Evolutionary conservation across 192 early-diverging fungal genomes (phyloP).

Genomic region (Coemansia aciculifera): DNA sequence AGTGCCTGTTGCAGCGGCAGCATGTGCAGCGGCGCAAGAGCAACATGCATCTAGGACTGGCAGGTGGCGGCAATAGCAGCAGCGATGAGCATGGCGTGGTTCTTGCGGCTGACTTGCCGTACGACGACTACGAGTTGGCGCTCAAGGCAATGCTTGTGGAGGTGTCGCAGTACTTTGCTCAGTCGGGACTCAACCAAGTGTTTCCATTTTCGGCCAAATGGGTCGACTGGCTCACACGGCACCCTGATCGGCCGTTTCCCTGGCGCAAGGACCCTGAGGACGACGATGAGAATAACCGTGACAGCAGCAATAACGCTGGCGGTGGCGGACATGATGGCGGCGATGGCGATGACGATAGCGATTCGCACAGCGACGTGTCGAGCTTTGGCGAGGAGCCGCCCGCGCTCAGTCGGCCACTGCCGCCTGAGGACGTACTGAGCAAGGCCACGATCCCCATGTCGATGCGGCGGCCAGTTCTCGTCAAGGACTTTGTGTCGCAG

Average conservation of each 20-base stretch:
- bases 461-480: constrained; percentile 34
- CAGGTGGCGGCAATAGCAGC: constrained; percentile 18
- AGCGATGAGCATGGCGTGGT: constrained; percentile 17
- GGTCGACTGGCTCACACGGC: constrained; percentile 49
- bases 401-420: constrained; percentile 42
- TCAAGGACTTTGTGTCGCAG: constrained; percentile 46
- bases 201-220: constrained; percentile 55
- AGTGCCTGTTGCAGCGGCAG: constrained; percentile 41
- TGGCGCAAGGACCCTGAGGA: constrained; percentile 54
- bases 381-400: constrained; percentile 50
- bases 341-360: constrained; percentile 19
- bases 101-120: constrained; percentile 10
- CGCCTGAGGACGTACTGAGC: constrained; percentile 45
- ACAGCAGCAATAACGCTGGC: not conserved
- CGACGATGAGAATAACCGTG: constrained; percentile 20
- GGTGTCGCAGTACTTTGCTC: constrained; percentile 51
- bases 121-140: constrained; percentile 38
- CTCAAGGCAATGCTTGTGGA: constrained; percentile 43
- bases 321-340: constrained; percentile 4
- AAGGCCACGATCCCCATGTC: constrained; percentile 54
- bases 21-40: constrained; percentile 49
- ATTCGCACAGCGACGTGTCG: constrained; percentile 33
- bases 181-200: constrained; percentile 45
- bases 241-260: constrained; percentile 48
- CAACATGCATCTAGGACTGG: constrained; percentile 53